phyloP scores from a whole-genome alignment of 2,329 filamentous ascomycete genomes.

The Dothidotthia symphoricarpi region DNA sequence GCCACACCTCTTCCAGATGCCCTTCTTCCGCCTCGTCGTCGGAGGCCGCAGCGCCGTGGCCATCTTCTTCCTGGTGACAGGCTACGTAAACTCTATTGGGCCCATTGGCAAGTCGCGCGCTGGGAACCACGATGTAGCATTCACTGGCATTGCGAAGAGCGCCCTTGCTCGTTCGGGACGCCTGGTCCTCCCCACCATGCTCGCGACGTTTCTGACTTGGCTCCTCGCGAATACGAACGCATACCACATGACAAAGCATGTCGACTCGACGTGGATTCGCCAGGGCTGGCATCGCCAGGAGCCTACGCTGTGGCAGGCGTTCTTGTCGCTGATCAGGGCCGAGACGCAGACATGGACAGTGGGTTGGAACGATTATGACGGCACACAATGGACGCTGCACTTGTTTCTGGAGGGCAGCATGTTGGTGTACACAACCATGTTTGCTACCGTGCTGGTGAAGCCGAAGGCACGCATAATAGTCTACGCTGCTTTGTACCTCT shows the following conservation, averaged over 20 bases:
- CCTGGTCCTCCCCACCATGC: constrained; percentile 57
- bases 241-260: constrained; percentile 56
- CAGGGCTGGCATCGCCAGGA: constrained; percentile 42
- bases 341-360: constrained; percentile 41
- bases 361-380: constrained; percentile 45
- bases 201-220: constrained; percentile 58
- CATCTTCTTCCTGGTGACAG: constrained; percentile 56
- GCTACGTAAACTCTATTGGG: constrained; percentile 63
- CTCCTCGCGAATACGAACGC: constrained; percentile 56
- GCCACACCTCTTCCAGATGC: constrained; percentile 56
- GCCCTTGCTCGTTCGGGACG: constrained; percentile 59
- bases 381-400: constrained; percentile 46
- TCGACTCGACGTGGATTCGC: constrained; percentile 60
- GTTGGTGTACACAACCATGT: constrained; percentile 45
- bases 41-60: constrained; percentile 48
- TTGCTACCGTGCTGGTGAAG: constrained; percentile 42
- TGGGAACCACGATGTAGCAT: constrained; percentile 55
- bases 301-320: constrained; percentile 31
- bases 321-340: constrained; percentile 32
- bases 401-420: constrained; percentile 46
- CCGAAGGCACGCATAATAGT: constrained; percentile 39
- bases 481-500: constrained; percentile 41
- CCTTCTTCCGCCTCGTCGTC: constrained; percentile 58
- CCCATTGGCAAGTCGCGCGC: constrained; percentile 57
- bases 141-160: constrained; percentile 56